Base-by-base conservation (phyloP, 2,329 filamentous ascomycete species). In the Pyrenophora graminea region DNA sequence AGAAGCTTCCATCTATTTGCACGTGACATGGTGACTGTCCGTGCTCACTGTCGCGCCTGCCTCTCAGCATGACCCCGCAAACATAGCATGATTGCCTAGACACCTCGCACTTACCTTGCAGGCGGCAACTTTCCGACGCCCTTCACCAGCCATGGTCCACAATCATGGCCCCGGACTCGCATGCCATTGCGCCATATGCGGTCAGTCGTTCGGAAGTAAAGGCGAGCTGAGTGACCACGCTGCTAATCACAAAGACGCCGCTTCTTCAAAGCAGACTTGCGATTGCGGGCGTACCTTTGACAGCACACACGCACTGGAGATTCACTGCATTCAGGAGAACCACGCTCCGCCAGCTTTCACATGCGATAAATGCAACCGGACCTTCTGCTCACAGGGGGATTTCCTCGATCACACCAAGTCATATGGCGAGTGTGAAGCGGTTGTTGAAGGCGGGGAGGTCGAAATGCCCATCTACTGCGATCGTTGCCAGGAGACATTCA, bases 241-340 rank as follows among this genome's bases (percentile, higher is more conserved):
- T n/a, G 42, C 19, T 7, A 42, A 49, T 3, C 58, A 66, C n/a
- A 21, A 39, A 15, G 57, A 63, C 9, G 39, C 7, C 17, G 15
- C 39, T 15, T 19, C 51, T 2, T 13, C 43, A 3, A 15, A 33
- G 8, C 19, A 48, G 19, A n/a, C 37, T 6, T 68, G 62, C 32
- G 25, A 33, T 0, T 69, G 67, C 40, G 12, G 38, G 0, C 59
- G 53, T 46, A 19, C 33, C 1, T 68, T 66, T 18, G 21, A 45
- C 9, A 62, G 67, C 48, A 50, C 52, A 2, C 42, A 61, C n/a
- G 55, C 55, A 1, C 58, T 70, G 0, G 65, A 68, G 30, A 25
- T 48, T 0, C 67, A 70, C 32, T 41, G 46, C 30, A 47, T 53
- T 12, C 25, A 41, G 15, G 51, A 18, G 9, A 53, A 56, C 5